These are phyloP conservation scores for Heritiera littoralis DNA, from an alignment of 345 rosid species.

Conservation along the genomic window DNA sequence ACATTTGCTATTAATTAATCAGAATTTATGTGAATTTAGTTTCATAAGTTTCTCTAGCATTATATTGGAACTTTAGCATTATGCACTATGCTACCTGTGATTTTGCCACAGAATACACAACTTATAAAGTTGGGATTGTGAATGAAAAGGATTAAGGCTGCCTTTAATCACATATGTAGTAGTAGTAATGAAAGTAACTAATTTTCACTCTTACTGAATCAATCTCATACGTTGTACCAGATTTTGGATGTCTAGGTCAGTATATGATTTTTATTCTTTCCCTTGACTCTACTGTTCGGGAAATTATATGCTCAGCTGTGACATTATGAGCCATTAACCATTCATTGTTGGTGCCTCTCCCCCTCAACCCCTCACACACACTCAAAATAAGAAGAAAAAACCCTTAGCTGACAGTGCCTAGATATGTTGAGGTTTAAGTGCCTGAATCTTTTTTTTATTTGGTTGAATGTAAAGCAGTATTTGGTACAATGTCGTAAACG, in stretches of 20 bases:
- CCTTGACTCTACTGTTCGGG: not conserved
- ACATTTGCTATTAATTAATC: not conserved
- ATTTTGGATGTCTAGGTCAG: not conserved
- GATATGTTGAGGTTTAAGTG: not conserved
- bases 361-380: too few relatives aligned
- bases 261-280: not conserved
- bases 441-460: not conserved
- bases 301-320: not conserved
- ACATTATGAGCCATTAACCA: conserved; percentile 5
- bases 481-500: not conserved
- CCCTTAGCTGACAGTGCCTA: not conserved
- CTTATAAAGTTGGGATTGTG: not conserved
- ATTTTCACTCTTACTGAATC: not conserved
- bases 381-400: not conserved
- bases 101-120: not conserved
- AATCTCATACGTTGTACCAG: not conserved
- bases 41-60: not conserved
- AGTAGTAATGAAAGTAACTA: not conserved
- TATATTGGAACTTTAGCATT: not conserved
- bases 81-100: not conserved
- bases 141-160: not conserved
- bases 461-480: not conserved
- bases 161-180: not conserved
- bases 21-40: not conserved
- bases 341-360: not conserved